Evolutionary conservation across 108 stramenopile species (phyloP).

Genomic region (Epithemia pelagica): DNA sequence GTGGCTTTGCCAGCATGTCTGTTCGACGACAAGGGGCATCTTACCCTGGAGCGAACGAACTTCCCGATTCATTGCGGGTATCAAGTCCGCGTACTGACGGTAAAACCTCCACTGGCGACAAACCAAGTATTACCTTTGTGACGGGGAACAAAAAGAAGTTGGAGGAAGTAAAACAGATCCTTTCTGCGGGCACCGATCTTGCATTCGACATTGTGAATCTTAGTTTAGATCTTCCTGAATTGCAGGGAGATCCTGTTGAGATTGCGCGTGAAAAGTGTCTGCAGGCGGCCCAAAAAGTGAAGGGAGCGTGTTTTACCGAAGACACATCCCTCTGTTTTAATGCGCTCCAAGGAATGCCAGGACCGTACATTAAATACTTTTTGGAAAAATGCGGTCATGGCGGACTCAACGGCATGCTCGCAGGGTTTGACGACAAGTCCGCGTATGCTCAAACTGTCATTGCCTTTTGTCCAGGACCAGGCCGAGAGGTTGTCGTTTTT

Average conservation of each 20-base stretch:
- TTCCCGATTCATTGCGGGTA: slow-evolving; percentile 40
- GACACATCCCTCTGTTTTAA: slow-evolving; percentile 96
- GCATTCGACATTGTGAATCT: slow-evolving; percentile 71
- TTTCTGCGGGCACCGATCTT: slow-evolving; percentile 30
- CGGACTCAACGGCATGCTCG: slow-evolving; percentile 84
- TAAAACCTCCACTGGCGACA: neutral
- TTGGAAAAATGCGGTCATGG: slow-evolving; percentile 88
- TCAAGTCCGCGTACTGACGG: too few species aligned
- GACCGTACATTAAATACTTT: slow-evolving; percentile 99
- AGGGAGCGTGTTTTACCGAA: slow-evolving; percentile 91
- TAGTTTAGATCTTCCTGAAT: slow-evolving; percentile 89
- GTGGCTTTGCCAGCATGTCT: slow-evolving; percentile 80
- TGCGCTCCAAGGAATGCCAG: slow-evolving; percentile 91
- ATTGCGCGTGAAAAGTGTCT: slow-evolving; percentile 92
- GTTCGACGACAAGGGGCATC: slow-evolving; percentile 74
- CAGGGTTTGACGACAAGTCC: slow-evolving; percentile 86
- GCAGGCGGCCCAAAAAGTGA: slow-evolving; percentile 73
- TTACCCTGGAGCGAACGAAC: slow-evolving; percentile 53
- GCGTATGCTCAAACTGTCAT: slow-evolving; percentile 96
- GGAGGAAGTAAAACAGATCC: slow-evolving; percentile 85
- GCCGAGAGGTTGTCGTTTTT: slow-evolving; percentile 75
- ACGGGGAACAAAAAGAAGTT: slow-evolving; percentile 98
- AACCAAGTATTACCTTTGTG: slow-evolving; percentile 81
- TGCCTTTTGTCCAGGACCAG: slow-evolving; percentile 88
- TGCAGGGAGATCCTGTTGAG: slow-evolving; percentile 95